Conservation (phyloP, 352 stramenopile species). For the Pythium angustatum region DNA sequence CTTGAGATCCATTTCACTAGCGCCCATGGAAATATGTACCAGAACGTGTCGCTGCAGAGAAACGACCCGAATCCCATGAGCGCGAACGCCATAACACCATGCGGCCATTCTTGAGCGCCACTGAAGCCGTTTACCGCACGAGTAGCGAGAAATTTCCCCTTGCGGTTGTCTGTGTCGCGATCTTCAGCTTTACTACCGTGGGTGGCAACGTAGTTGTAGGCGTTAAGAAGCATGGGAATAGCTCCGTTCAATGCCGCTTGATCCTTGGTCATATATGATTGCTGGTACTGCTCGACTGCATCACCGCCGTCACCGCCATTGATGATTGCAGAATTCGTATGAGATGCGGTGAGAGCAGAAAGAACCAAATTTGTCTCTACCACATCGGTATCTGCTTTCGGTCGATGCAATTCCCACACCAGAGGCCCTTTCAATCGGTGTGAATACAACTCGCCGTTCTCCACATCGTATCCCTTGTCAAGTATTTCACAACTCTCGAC, state of each 20-base stretch:
- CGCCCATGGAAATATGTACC: slow-evolving; percentile 2
- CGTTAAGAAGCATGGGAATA: slow-evolving; percentile 5
- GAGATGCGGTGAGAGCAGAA: not conserved
- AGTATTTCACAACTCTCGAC: not conserved
- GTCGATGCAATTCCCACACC: not conserved
- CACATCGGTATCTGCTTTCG: not conserved
- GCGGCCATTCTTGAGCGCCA: slow-evolving; percentile 15
- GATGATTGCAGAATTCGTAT: slow-evolving; percentile 5
- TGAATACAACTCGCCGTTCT: not conserved
- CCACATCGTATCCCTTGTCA: not conserved
- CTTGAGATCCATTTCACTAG: not conserved
- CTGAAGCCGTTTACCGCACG: slow-evolving; percentile 7
- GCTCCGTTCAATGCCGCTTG: not conserved
- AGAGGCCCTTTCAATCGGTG: not conserved
- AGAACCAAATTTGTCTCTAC: not conserved
- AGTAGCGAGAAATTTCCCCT: slow-evolving; percentile 1
- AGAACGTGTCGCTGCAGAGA: slow-evolving; percentile 9
- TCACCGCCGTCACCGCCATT: not conserved
- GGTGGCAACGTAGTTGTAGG: not conserved
- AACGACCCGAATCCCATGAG: not conserved
- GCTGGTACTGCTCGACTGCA: slow-evolving; percentile 14
- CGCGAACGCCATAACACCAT: not conserved
- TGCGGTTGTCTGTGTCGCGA: not conserved
- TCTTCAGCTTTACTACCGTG: slow-evolving; percentile 9
- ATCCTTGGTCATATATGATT: slow-evolving; percentile 19